These are phyloP conservation scores for Coemansia sp. DNA, from an alignment of 192 early-diverging fungal genomes.

Conservation along the genomic window DNA sequence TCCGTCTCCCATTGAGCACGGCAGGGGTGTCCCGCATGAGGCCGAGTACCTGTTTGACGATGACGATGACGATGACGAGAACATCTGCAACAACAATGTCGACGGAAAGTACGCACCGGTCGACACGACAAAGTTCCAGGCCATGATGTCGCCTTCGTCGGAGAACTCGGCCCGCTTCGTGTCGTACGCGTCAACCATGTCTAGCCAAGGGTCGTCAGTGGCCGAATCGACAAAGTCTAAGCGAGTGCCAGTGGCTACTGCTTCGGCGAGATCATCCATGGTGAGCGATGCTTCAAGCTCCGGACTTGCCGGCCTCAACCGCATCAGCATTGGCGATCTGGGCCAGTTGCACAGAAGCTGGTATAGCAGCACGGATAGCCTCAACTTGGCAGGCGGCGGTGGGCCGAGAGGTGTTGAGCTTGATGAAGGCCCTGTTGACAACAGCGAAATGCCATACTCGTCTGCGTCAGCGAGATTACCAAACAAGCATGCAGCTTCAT, in stretches of 20 bases:
- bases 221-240: constrained; percentile 15
- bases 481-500: neutral
- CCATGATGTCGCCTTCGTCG: constrained; percentile 39
- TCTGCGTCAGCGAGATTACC: neutral
- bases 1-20: constrained; percentile 37
- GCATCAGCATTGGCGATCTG: constrained; percentile 31
- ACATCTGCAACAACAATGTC: too few species aligned
- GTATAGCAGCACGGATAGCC: constrained; percentile 49
- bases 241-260: constrained; percentile 12
- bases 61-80: constrained; percentile 18
- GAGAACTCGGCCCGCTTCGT: constrained; percentile 34
- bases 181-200: constrained; percentile 33
- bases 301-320: constrained; percentile 19
- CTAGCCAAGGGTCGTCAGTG: constrained; percentile 23
- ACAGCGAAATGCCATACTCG: constrained; percentile 1
- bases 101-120: neutral
- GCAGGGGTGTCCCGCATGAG: constrained; percentile 12
- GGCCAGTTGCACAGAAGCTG: constrained; percentile 41
- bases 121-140: constrained; percentile 22
- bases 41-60: constrained; percentile 50
- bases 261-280: constrained; percentile 23
- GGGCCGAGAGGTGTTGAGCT: constrained; percentile 10
- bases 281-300: constrained; percentile 29
- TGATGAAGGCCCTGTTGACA: constrained; percentile 1
- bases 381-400: constrained; percentile 33